Evolutionary conservation across 192 early-diverging fungal species (phyloP), one percentile per base, ranked within the genome.

Genomic region (Gamsiella multidivaricata): DNA sequence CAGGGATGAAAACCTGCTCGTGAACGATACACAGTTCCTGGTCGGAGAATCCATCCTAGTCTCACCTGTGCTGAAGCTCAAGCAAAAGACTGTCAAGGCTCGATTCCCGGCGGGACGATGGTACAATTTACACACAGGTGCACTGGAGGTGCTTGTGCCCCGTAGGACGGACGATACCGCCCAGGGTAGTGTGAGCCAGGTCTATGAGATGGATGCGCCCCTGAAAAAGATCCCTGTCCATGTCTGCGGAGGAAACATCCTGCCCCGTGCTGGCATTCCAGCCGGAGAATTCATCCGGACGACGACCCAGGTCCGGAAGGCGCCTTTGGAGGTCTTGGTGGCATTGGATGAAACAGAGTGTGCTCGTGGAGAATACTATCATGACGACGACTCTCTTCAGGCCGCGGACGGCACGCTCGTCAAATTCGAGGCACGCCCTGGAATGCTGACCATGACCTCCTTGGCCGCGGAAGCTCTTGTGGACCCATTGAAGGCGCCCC

Each of bases 21-120:
- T 52, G 34, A 85, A 84, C 14, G 90, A 91, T 70, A 65, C 71
- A 1, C 90, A 91, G 58, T 62, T 90, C 46, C 61, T 91, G 34
- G 59, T 91, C 20, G 90, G 90, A 39, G 66, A 73, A 26, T 66
- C 74, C 31, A 64, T 91, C 46, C 78, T 91, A 18, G 58, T 91
- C 7, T 86, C 88, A 22, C 90, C 90, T 10, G 89, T 87, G 17
- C 47, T 89, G 43, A 53, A 56, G 3, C 61, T 82, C 36, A 67
- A 80, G 26, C 79, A 72, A 1, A 69, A 61, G 0, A 57, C 79
- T 18, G 89, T 91, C 11, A 47, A 64, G 10, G 90, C 83, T 1
- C 79, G 86, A 56, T 88, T 90, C 74, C 90, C 90, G 0, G 3
- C 47, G 6, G 87, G 88, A n/a, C 64, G 70, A 0, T 91, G 90